Conservation (phyloP, 208 protist species). For the Leishmania tarentolae region DNA sequence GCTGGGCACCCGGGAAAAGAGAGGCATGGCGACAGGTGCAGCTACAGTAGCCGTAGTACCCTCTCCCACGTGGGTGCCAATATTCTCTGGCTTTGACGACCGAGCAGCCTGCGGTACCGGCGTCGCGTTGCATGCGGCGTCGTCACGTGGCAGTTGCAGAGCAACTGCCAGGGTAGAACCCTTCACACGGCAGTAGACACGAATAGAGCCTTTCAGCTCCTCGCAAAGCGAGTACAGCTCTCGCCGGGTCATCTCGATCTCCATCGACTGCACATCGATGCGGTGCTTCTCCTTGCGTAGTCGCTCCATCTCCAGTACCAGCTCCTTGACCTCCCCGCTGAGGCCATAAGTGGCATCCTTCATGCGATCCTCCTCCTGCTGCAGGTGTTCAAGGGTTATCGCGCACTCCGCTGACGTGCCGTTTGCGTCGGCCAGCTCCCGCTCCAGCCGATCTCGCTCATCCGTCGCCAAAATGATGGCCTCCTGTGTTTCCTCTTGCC, state of each 20-base stretch:
- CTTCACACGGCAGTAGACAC: constrained; percentile 92
- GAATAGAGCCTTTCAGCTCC: constrained; percentile 90
- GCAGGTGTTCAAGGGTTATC: constrained; percentile 24
- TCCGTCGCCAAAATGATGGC: constrained; percentile 63
- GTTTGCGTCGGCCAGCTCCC: constrained; percentile 18
- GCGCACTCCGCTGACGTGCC: constrained; percentile 22
- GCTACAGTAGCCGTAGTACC: background rate
- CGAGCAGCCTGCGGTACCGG: background rate
- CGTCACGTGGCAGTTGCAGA: background rate
- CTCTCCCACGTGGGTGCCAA: background rate
- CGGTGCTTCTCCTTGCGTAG: constrained; percentile 31
- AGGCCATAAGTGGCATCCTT: constrained; percentile 71
- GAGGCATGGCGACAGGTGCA: background rate
- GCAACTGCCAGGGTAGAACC: constrained; percentile 18
- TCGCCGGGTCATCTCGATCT: constrained; percentile 71
- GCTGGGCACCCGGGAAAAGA: background rate
- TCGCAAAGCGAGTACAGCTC: constrained; percentile 77
- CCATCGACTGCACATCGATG: constrained; percentile 40
- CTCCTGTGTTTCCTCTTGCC: constrained; percentile 51
- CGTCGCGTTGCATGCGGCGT: background rate
- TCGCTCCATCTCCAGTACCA: constrained; percentile 65
- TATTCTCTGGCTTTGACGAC: background rate
- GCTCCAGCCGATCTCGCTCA: constrained; percentile 34
- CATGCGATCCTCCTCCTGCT: constrained; percentile 58
- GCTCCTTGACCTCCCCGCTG: constrained; percentile 67